Evolutionary conservation across 768 basidiomycete species (phyloP), one percentile per base, ranked within the genome.

Genomic region (Rhizopogon rudus): DNA sequence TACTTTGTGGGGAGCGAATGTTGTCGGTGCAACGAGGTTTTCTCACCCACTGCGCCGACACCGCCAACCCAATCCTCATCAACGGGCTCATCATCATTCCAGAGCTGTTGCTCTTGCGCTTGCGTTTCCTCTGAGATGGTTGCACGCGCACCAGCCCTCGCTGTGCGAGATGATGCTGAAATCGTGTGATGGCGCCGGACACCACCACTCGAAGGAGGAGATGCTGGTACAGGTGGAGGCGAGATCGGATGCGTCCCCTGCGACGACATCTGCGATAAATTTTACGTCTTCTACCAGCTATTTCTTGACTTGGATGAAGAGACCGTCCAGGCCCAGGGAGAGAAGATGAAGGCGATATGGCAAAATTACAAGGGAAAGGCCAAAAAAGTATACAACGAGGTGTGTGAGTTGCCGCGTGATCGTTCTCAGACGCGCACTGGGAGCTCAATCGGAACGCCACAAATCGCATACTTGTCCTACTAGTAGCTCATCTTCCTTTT

Each of bases 161-260:
- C 78, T 1, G 81, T 73, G 61, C 90, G 81, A 50, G 87, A 87
- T 22, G 87, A 77, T 10, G 87, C 81, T 31, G 90, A 81, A 70
- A 92, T 91, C 48, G 90, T 92, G 64, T 92, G 90, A 68, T 91
- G 87, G 33, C 90, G 82, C 62, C 90, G 77, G n/a, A 91, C 88
- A 22, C 48, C 46, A 35, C 79, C 77, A 13, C 70, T 67, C 25
- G 74, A 67, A 17, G 72, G 68, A 4, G 69, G 65, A 4, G 72
- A 70, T 3, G 63, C 70, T 20, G 75, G 65, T 37, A 68, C 71
- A 17, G 76, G 75, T 29, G 77, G 76, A 22, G 77, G 75, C 17
- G 76, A 71, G 14, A 75, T 71, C 40, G 71, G 68, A 61, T 73
- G 68, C n/a, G 63, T 58, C 48, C 66, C 59, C 61, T 71, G 71